These are phyloP conservation scores for Crithidia fasciculata DNA, from an alignment of 208 protist species.

Conservation along the genomic window DNA sequence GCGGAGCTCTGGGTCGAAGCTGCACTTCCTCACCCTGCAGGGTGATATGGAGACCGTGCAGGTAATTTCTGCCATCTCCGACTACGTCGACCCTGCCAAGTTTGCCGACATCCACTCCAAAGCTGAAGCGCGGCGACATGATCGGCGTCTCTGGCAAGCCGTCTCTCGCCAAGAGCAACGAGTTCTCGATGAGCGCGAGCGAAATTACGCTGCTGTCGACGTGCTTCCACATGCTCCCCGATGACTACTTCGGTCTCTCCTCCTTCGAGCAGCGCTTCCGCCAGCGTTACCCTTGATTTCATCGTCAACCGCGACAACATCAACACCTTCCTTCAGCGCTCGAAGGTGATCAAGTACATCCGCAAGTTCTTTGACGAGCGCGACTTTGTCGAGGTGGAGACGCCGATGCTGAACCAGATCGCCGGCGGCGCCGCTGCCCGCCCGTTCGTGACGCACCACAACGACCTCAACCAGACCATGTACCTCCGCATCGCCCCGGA, in stretches of 20 bases:
- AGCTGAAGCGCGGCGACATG: slow-evolving; percentile 98
- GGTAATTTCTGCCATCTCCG: slow-evolving; percentile 77
- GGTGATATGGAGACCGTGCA: slow-evolving; percentile 96
- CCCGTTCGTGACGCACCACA: slow-evolving; percentile 99
- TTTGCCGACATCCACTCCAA: slow-evolving; percentile 88
- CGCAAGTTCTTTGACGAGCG: slow-evolving; percentile 97
- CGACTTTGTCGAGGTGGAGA: slow-evolving; percentile 98
- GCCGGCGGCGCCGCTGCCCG: slow-evolving; percentile 98
- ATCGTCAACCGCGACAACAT: slow-evolving; percentile 97
- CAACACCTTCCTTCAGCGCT: slow-evolving; percentile 94
- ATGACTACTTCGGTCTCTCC: slow-evolving; percentile 93
- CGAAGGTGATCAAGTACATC: slow-evolving; percentile 97
- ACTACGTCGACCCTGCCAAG: slow-evolving; percentile 72
- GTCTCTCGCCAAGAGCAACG: slow-evolving; percentile 85
- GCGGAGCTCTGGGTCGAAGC: slow-evolving; percentile 89
- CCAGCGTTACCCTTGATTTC: slow-evolving; percentile 99
- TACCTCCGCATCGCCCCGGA: slow-evolving; percentile 99
- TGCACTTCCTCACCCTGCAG: slow-evolving; percentile 97
- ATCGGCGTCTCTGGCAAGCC: slow-evolving; percentile 96
- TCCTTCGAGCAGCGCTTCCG: slow-evolving; percentile 96
- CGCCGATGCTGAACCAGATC: slow-evolving; percentile 99
- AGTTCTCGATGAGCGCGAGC: slow-evolving; percentile 90
- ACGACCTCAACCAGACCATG: slow-evolving; percentile 98
- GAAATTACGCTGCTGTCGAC: slow-evolving; percentile 93
- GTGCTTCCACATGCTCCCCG: slow-evolving; percentile 99